Conservation (phyloP, 2,329 filamentous ascomycete genomes). For the Trichoderma simmonsii region DNA sequence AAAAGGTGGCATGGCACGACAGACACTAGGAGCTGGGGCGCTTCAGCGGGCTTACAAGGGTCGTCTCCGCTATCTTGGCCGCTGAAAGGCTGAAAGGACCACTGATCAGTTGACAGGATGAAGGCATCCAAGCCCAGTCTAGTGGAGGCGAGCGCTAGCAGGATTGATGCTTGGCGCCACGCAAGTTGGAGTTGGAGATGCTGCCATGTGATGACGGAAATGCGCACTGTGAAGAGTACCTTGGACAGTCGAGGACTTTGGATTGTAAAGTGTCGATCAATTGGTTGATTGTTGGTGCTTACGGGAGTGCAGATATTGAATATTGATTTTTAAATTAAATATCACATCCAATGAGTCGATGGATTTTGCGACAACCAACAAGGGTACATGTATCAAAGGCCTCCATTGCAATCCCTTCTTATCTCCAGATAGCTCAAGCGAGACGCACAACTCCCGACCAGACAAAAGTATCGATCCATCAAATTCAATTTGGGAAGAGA, state of each 20-base stretch:
- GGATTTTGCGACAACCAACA: background rate
- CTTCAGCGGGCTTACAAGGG: constrained; percentile 6
- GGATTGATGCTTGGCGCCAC: constrained; percentile 4
- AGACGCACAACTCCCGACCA: background rate
- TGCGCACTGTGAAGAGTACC: background rate
- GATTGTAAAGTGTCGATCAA: background rate
- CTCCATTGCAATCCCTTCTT: background rate
- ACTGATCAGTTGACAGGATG: constrained; percentile 8
- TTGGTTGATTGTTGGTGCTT: background rate
- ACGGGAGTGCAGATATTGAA: background rate
- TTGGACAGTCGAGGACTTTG: background rate
- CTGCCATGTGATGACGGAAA: background rate
- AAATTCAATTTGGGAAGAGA: too few relatives aligned
- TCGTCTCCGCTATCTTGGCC: background rate
- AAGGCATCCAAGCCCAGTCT: background rate
- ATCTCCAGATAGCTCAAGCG: background rate
- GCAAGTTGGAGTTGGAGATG: background rate
- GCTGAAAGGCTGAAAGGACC: background rate
- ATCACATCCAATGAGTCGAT: background rate
- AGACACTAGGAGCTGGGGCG: background rate
- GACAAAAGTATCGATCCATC: background rate
- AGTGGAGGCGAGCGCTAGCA: background rate
- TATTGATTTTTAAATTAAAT: background rate
- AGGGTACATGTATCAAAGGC: background rate
- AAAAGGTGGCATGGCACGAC: background rate